Base-by-base conservation (phyloP, 208 protist genomes). In the Novymonas esmeraldas region DNA sequence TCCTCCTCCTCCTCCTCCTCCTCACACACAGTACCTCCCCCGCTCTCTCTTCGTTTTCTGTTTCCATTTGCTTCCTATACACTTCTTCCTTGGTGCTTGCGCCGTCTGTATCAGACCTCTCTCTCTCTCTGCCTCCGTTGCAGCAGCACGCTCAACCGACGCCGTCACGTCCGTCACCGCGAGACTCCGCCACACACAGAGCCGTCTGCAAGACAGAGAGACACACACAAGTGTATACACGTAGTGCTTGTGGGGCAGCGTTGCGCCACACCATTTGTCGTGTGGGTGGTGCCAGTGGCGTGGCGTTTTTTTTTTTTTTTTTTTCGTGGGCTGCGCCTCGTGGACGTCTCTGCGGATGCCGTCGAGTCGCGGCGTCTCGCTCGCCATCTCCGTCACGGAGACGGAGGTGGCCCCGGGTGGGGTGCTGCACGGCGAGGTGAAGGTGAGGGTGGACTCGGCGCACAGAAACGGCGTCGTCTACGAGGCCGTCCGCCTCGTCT, bases 401-500 rank as follows among this genome's bases (percentile, higher is more conserved):
- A 22, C 11, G 13, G 63, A 70, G 45, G 28, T 82, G 31, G 54
- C 67, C n/a, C 78, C 72, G 2, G 65, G 73, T 28, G 59, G 64
- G 14, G 26, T 65, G 39, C 67, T 78, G 16, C 71, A 62, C 36
- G 78, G 78, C 11, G 65, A 81, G 57, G 75, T 84, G 65, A 59
- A 65, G 24, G 70, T 84, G 44, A 59, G 48, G 31, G 66, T 88
- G 31, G 49, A 74, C 55, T 1, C 62, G 4, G 51, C 56, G 18
- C 42, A 64, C 68, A 45, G 22, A 50, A 60, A 70, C 29, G 77
- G 83, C 34, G 24, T 76, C 22, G 54, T 64, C 38, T 82, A 81
- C 63, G 52, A 76, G 34, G 62, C 69, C 45, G 62, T 89, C 38
- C 72, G 67, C 1, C 73, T 89, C 16, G 72, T 73, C 44, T 74